Evolutionary conservation across 1,284 basidiomycete genomes (phyloP).

Genomic region (Cutaneotrichosporon sp.): DNA sequence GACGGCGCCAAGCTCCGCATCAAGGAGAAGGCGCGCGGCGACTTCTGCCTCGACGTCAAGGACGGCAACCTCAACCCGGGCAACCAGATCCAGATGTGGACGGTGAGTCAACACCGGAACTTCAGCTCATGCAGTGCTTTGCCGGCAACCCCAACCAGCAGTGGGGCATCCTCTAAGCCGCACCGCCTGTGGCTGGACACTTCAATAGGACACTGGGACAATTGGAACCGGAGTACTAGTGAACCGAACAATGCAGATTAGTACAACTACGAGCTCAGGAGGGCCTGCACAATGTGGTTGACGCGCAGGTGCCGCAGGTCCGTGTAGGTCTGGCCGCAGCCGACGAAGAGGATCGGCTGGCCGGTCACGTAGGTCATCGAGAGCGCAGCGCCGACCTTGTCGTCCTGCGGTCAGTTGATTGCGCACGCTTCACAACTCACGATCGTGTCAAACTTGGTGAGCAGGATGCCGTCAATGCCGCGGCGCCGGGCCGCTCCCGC

Average conservation of each 20-base stretch:
- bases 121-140: neutral
- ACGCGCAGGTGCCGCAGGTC: conserved; percentile 86
- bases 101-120: neutral
- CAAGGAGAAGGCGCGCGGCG: neutral
- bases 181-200: too few relatives aligned
- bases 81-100: neutral
- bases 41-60: neutral
- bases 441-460: conserved; percentile 98
- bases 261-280: conserved; percentile 56
- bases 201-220: neutral
- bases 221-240: neutral
- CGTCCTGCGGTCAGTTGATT: conserved; percentile 31
- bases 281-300: conserved; percentile 87
- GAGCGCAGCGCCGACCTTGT: conserved; percentile 86
- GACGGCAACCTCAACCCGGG: neutral
- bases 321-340: conserved; percentile 95
- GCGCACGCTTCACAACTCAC: conserved; percentile 33
- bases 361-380: conserved; percentile 98
- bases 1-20: neutral
- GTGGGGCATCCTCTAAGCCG: neutral
- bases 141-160: neutral
- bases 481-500: conserved; percentile 57
- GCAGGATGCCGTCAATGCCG: conserved; percentile 93
- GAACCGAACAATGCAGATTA: conserved; percentile 3
- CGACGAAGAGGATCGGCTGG: conserved; percentile 94